Conservation (phyloP, 2,329 filamentous ascomycete species). For the Cercospora zeina region DNA sequence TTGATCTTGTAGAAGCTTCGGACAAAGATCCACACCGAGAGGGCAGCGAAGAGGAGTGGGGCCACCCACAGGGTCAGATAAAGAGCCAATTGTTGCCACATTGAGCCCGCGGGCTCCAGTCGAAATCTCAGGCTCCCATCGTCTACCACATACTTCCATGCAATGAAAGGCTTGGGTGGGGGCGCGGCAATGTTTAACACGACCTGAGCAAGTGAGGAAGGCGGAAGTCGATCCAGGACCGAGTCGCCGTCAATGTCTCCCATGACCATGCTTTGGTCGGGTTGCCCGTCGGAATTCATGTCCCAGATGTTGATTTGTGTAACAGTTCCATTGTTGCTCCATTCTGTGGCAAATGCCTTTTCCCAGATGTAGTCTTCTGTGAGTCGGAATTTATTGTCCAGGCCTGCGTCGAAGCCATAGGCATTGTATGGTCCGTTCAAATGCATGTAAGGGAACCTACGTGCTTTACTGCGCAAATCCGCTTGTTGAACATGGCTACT, state of each 20-base stretch:
- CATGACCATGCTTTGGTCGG: constrained; percentile 58
- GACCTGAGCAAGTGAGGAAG: constrained; percentile 50
- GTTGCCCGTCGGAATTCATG: constrained; percentile 61
- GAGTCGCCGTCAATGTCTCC: constrained; percentile 62
- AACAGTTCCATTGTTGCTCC: constrained; percentile 51
- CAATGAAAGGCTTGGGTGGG: constrained; percentile 55
- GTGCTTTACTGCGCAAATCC: constrained; percentile 47
- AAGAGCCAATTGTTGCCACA: constrained; percentile 54
- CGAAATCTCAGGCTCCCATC: constrained; percentile 55
- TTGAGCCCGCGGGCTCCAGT: constrained; percentile 55
- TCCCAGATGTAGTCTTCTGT: constrained; percentile 53
- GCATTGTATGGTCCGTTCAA: constrained; percentile 62
- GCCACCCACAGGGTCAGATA: constrained; percentile 56
- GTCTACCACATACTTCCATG: constrained; percentile 56
- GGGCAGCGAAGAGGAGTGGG: constrained; percentile 52
- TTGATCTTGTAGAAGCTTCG: constrained; percentile 63
- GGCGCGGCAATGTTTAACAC: constrained; percentile 57
- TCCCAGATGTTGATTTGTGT: constrained; percentile 66
- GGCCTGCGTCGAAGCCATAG: constrained; percentile 62
- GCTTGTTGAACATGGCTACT: constrained; percentile 61
- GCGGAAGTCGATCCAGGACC: constrained; percentile 60
- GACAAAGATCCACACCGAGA: constrained; percentile 57
- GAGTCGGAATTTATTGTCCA: constrained; percentile 54
- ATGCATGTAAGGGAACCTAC: constrained; percentile 62
- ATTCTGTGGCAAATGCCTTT: constrained; percentile 61